phyloP scores from a whole-genome alignment of 768 basidiomycete species.

The Dendrothele bispora region DNA sequence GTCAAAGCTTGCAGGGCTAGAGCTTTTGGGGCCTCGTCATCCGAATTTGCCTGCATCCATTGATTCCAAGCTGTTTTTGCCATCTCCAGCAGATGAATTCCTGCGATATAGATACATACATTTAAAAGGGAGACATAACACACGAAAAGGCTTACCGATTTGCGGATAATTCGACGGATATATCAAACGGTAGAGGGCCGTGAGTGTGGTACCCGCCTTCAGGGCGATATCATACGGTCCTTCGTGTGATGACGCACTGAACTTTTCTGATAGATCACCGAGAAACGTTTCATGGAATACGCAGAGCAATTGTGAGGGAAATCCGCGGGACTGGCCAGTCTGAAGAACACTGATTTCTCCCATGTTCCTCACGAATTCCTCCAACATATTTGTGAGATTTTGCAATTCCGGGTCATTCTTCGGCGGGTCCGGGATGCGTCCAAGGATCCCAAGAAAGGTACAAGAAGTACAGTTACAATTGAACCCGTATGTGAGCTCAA shows the following conservation, averaged over 20 bases:
- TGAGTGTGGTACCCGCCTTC: slow-evolving; percentile 51
- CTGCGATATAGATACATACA: slow-evolving; percentile 40
- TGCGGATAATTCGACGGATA: slow-evolving; percentile 84
- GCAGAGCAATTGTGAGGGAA: slow-evolving; percentile 41
- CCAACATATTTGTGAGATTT: slow-evolving; percentile 4
- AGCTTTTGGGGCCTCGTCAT: slow-evolving; percentile 12
- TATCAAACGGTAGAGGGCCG: slow-evolving; percentile 66
- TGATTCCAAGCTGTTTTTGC: slow-evolving; percentile 80
- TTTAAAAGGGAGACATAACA: not conserved
- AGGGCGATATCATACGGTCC: slow-evolving; percentile 54
- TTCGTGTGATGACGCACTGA: slow-evolving; percentile 72
- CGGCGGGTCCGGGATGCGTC: slow-evolving; percentile 39
- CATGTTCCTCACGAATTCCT: slow-evolving; percentile 9
- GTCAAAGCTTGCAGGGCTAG: slow-evolving; percentile 34
- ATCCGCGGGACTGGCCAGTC: slow-evolving; percentile 11
- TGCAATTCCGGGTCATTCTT: slow-evolving; percentile 27
- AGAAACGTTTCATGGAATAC: slow-evolving; percentile 62
- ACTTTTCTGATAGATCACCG: slow-evolving; percentile 55
- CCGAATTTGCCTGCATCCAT: slow-evolving; percentile 32
- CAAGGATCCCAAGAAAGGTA: slow-evolving; percentile 36
- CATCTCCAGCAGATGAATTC: slow-evolving; percentile 73
- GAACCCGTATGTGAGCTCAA: slow-evolving; percentile 68
- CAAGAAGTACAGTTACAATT: slow-evolving; percentile 63
- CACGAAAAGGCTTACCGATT: slow-evolving; percentile 50
- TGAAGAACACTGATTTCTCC: not conserved